Base-by-base conservation (phyloP, 768 basidiomycete genomes). In the Podaxis rugospora region DNA sequence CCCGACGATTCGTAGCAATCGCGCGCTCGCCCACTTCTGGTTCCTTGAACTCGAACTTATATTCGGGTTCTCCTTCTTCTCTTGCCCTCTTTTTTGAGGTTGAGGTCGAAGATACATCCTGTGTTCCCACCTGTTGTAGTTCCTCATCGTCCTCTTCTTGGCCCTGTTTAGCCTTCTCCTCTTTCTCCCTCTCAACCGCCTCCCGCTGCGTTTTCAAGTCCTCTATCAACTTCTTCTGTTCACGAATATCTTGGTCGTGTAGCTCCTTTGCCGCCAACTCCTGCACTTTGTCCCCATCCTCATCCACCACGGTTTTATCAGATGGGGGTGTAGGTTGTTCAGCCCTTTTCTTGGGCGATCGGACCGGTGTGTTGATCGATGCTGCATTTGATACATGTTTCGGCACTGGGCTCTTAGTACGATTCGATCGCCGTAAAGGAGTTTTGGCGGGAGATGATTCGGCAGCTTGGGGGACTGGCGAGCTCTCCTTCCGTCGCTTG, bases 151-250 rank as follows among this genome's bases (percentile, higher is more conserved):
- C 58, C 66, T 73, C 46, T 67, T 66, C 61, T 56, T 50, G 32
- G 28, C 32, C 36, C 21, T 23, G 40, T 21, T 39, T 21, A 36
- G 44, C 28, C 32, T 56, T 16, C 55, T 61, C 55, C 27, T 42
- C 25, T 21, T 47, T 55, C 42, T 54, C 51, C 51, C 46, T 55
- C 37, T 55, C 39, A 18, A 21, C 54, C 35, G 69, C 74, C 7
- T 81, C 82, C 18, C 88, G 78, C 71, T 89, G 80, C 1, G 82
- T 82, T 68, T 90, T 92, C 63, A 95, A 72, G 55, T 82, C 80
- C 42, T 83, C 80, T 53, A 95, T 91, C 68, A 95, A 71, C 66
- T 85, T 85, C 72, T 85, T 84, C 74, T 93, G 90, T 67, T 93
- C 91, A 35, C 77, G 78, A 46, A 95, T 80, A 70, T 93, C 92